phyloP scores from a whole-genome alignment of 345 rosid genomes.

The Moricandia arvensis region DNA sequence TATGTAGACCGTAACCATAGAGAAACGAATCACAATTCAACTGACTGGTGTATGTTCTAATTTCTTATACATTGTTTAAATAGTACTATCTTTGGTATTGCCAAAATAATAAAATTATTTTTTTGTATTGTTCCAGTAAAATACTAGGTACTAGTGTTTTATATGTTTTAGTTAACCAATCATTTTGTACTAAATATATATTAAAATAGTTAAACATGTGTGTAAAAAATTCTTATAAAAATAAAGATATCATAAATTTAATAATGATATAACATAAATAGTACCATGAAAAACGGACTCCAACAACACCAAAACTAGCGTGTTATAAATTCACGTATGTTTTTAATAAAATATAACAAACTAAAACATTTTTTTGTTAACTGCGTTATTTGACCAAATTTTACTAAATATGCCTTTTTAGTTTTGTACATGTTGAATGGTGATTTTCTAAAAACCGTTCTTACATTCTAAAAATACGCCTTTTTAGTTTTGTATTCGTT shows the following conservation, averaged over 20 bases:
- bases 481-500: too few species aligned
- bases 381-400: background rate
- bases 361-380: background rate
- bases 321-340: background rate
- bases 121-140: background rate
- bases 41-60: too few species aligned
- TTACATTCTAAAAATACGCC: too few species aligned
- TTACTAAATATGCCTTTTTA: background rate
- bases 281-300: background rate
- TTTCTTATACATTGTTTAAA: too few species aligned
- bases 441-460: too few species aligned
- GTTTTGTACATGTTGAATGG: background rate
- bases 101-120: too few species aligned
- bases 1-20: too few species aligned
- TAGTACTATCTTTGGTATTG: too few species aligned
- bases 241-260: background rate
- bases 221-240: background rate
- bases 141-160: background rate
- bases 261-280: background rate
- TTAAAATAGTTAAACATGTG: background rate
- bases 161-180: background rate
- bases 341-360: too few species aligned
- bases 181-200: background rate
- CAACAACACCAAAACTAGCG: background rate
- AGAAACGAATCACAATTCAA: too few species aligned